phyloP scores from a whole-genome alignment of 2,329 filamentous ascomycete species.

The Penicillium sp. region DNA sequence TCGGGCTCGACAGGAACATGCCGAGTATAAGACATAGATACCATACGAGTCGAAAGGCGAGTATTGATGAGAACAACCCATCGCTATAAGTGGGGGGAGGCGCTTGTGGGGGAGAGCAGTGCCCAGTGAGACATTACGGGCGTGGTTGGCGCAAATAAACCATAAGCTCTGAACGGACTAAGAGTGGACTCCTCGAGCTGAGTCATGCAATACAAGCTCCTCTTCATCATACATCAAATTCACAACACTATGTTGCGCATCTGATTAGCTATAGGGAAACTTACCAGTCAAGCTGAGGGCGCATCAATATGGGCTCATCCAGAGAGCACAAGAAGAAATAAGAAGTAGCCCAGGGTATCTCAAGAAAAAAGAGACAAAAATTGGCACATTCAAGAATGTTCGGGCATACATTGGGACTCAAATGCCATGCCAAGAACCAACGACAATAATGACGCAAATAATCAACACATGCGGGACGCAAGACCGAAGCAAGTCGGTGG shows the following conservation, averaged over 20 bases:
- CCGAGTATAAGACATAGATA: too few species aligned
- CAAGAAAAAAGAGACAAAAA: not conserved
- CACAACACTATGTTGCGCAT: not conserved
- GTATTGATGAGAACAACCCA: too few species aligned
- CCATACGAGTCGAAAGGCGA: too few species aligned
- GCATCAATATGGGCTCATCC: not conserved
- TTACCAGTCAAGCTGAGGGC: not conserved
- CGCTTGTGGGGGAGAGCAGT: too few species aligned
- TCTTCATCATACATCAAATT: not conserved
- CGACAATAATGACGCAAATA: not conserved
- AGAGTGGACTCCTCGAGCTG: not conserved
- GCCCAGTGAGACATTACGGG: too few species aligned
- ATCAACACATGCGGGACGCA: not conserved
- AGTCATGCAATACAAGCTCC: too few species aligned
- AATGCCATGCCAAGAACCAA: not conserved
- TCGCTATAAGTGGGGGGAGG: too few species aligned
- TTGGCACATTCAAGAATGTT: not conserved
- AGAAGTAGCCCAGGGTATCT: not conserved
- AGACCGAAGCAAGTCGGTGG: slow-evolving; percentile 13
- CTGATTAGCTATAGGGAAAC: not conserved
- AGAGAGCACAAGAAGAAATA: not conserved
- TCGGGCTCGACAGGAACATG: not conserved
- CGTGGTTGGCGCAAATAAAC: too few species aligned
- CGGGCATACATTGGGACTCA: not conserved
- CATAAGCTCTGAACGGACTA: too few species aligned